Base-by-base conservation (phyloP, 2,329 filamentous ascomycete species). In the Neonectria magnoliae region DNA sequence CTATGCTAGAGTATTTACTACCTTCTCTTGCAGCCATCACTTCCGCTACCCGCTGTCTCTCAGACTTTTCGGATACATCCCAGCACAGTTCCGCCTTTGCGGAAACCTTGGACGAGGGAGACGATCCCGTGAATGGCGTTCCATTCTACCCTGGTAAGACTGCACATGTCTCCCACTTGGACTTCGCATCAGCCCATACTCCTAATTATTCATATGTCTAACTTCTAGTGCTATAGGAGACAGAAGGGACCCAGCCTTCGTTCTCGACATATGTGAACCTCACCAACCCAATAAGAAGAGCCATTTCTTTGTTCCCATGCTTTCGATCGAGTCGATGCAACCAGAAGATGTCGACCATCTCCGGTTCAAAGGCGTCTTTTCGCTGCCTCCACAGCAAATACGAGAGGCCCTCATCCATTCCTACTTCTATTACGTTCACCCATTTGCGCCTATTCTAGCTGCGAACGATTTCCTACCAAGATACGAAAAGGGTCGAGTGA, bases 381-480 rank as follows among this genome's bases (percentile, higher is more conserved):
- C 65, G 5, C 27, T 72, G 1, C 70, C 67, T 3, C 41, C 68
- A 0, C 57, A 36, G 1, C 57, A 57, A 2, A 16, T 73, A 7
- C 42, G 64, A 20, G 65, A 73, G 22, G 53, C 51, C 0, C 59
- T 75, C 1, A 53, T 75, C 0, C 57, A 62, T 0, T 64, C 56
- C 9, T 75, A 75, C 60, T 76, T 75, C 38, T 62, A 69, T 31
- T 64, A 76, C 16, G 69, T 74, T 0, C 73, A 76, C 31, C 71
- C 72, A 0, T 71, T 75, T 14, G 55, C 70, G 1, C 74, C 74
- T 0, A 66, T 76, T 9, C 27, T 76, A 0, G 73, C 76, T 27
- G 62, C 66, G 0, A 57, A 47, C 9, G 60, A 63, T 7, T 73
- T 75, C 36, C 47, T 75, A 25, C 10, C 48, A 2, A 51, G 64